Base-by-base conservation (phyloP, 805 yeast species). In the Candida nanaspora region DNA sequence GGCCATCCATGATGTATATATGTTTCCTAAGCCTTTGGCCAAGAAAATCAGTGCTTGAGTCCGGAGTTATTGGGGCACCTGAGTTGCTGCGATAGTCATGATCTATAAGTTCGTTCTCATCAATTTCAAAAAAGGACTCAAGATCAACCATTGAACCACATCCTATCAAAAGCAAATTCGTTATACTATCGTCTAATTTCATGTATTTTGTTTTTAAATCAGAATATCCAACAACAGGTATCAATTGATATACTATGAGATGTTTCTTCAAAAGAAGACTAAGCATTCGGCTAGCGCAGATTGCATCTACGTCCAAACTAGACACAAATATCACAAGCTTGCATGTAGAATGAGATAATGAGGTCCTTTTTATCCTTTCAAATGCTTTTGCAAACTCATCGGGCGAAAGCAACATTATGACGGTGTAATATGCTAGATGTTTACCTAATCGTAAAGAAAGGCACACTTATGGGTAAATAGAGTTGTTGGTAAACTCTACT, bases 71-170 rank as follows among this genome's bases (percentile, higher is more conserved):
- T 8, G 51, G 49, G 14, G 49, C 43, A 10, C 31, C 16, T 8
- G 22, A 19, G 16, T 31, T 41, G 11, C 15, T 54, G 7, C 46
- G 56, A 22, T 53, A 58, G 11, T 47, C 28, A 41, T 57, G 14
- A 13, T 33, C 36, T 11, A 79, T 47, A 41, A 70, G 75, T 6
- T 75, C 76, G 35, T 74, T 68, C 3, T 75, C 68, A 41, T 80
- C 78, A 11, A 83, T 72, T 15, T 80, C 86, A 32, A 85, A 66
- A 54, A 83, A 83, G 20, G 76, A 65, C 55, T 85, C 95, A 25
- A 93, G 53, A 59, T 93, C 97, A 10, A 89, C 76, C 76, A 84
- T 78, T 4, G 95, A 94, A 13, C 98, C 98, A 63, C 96, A 93
- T 0, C 98, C 98, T 0, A 93, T 64, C 32, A 89, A 66, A 4